Conservation (phyloP, 345 rosid genomes). For the Eucalyptus pauciflora region DNA sequence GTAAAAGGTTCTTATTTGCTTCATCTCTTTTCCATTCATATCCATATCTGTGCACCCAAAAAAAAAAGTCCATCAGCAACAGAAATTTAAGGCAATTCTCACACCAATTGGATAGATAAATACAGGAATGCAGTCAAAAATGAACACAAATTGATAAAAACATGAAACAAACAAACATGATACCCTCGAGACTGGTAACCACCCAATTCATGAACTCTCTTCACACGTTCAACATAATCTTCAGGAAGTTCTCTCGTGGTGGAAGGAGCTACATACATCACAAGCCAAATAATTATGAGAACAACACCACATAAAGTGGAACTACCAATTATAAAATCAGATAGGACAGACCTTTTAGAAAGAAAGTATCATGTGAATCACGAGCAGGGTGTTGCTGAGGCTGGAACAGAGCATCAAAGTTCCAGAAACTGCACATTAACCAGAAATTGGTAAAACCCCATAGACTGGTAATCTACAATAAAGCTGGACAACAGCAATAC, state of each 20-base stretch:
- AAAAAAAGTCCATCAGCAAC: not conserved
- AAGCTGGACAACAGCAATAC: not conserved
- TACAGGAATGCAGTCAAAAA: not conserved
- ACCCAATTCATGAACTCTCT: conserved; percentile 68
- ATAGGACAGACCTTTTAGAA: conserved; percentile 44
- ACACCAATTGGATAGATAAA: not conserved
- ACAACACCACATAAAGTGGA: not conserved
- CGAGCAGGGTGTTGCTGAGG: conserved; percentile 99
- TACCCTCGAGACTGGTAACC: conserved; percentile 97
- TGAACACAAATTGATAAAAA: not conserved
- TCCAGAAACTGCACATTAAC: conserved; percentile 75
- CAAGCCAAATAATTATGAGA: not conserved
- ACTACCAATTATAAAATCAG: not conserved
- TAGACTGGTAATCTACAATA: not conserved
- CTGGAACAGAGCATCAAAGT: conserved; percentile 93
- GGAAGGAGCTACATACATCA: conserved; percentile 49
- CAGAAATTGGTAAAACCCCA: not conserved
- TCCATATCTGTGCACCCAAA: conserved; percentile 33
- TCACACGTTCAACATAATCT: conserved; percentile 82
- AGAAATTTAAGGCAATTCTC: not conserved
- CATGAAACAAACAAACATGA: not conserved
- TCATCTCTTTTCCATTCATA: conserved; percentile 97
- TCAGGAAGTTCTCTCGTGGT: conserved; percentile 70
- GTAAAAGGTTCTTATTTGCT: conserved; percentile 86
- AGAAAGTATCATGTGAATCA: conserved; percentile 96